These are phyloP conservation scores for Tolypocladium ovalisporum DNA, from an alignment of 2,329 filamentous ascomycete species.

Conservation along the genomic window DNA sequence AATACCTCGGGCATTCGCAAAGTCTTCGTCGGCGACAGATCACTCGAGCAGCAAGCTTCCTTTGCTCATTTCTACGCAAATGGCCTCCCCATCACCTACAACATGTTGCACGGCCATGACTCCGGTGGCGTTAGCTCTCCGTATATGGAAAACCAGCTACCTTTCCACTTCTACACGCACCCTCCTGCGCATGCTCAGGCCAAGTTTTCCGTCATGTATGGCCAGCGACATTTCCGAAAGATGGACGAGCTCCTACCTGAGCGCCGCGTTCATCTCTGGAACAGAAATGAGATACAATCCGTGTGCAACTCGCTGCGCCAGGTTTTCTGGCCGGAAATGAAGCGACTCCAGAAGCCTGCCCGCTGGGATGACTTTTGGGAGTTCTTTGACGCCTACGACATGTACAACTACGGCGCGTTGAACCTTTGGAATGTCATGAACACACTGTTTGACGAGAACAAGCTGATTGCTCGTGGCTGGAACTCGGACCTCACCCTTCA, in stretches of 20 bases:
- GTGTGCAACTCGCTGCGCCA: slow-evolving; percentile 27
- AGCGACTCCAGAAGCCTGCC: slow-evolving; percentile 16
- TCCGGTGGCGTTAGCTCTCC: slow-evolving; percentile 12
- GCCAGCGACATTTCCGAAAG: slow-evolving; percentile 15
- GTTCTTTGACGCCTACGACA: slow-evolving; percentile 36
- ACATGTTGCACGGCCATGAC: slow-evolving; percentile 16
- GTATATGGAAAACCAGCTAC: slow-evolving; percentile 25
- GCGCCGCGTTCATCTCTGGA: slow-evolving; percentile 26
- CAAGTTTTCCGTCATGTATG: slow-evolving; percentile 27
- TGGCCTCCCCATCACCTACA: slow-evolving; percentile 23
- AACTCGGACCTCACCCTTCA: slow-evolving; percentile 13
- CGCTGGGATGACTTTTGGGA: slow-evolving; percentile 31
- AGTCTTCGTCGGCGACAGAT: slow-evolving; percentile 11
- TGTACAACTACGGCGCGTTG: slow-evolving; percentile 33
- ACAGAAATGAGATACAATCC: slow-evolving; percentile 24
- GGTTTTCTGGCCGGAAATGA: slow-evolving; percentile 23
- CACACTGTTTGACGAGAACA: slow-evolving; percentile 29
- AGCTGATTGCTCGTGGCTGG: slow-evolving; percentile 17
- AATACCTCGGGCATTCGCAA: slow-evolving; percentile 8
- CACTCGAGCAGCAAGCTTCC: slow-evolving; percentile 10
- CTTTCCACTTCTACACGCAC: slow-evolving; percentile 24
- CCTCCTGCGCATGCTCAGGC: slow-evolving; percentile 18
- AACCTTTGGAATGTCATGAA: slow-evolving; percentile 38
- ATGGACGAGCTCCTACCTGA: slow-evolving; percentile 15
- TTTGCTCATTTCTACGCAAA: slow-evolving; percentile 23